Percentiles rank a stretch among this genome's conserved stretches.
phyloP scores from a whole-genome alignment of 768 basidiomycete species.

The Hypsizygus marmoreus region DNA sequence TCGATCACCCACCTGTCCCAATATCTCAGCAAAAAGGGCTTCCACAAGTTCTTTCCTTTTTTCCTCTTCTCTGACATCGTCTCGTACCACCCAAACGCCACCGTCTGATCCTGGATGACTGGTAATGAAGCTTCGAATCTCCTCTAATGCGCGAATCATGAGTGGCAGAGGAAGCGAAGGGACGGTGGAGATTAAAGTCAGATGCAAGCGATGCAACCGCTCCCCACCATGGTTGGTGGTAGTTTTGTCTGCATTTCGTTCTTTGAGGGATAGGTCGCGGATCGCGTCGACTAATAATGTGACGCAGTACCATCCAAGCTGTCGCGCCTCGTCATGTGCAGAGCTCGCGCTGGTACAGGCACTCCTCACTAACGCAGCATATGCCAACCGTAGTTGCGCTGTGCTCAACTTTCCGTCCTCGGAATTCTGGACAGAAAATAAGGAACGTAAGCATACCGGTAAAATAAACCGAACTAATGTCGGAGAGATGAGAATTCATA shows the following conservation, averaged over 20 bases:
- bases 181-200: conserved; percentile 66
- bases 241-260: conserved; percentile 24
- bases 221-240: conserved; percentile 18
- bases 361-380: conserved; percentile 65
- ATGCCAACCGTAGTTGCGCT: conserved; percentile 72
- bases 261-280: conserved; percentile 25
- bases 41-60: conserved; percentile 48
- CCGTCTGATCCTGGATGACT: conserved; percentile 24
- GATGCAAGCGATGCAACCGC: conserved; percentile 56
- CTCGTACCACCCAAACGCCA: conserved; percentile 14
- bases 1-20: conserved; percentile 63
- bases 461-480: conserved; percentile 7
- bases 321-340: conserved; percentile 27
- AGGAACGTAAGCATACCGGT: conserved; percentile 11
- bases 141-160: conserved; percentile 56
- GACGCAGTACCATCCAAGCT: conserved; percentile 73
- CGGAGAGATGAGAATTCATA: no score
- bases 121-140: conserved; percentile 39
- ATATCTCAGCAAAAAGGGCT: conserved; percentile 63
- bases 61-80: conserved; percentile 19
- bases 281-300: conserved; percentile 54
- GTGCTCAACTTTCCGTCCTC: conserved; percentile 59
- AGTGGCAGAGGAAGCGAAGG: conserved; percentile 60
- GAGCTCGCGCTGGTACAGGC: conserved; percentile 46
- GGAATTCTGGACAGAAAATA: conserved; percentile 53